Percentiles rank a stretch among this genome's conserved stretches.
phyloP scores from a whole-genome alignment of 2,329 filamentous ascomycete genomes.

The Simplicillium aogashimaense region DNA sequence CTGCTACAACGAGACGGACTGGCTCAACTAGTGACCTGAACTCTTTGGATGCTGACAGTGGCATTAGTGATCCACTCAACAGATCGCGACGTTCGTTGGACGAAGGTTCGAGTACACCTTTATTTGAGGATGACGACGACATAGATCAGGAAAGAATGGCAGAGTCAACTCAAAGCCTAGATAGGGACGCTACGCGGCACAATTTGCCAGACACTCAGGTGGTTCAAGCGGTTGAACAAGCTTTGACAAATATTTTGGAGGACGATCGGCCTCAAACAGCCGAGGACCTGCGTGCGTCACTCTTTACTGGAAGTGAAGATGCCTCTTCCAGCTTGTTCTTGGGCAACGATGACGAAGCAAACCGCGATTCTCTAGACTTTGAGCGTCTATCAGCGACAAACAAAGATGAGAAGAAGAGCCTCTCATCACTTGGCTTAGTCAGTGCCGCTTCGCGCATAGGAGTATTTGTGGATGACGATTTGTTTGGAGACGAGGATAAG shows the following conservation, averaged over 20 bases:
- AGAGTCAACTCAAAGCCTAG: slow-evolving; percentile 70
- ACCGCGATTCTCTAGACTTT: slow-evolving; percentile 51
- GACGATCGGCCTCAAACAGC: slow-evolving; percentile 56
- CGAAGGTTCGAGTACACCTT: slow-evolving; percentile 34
- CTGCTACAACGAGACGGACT: slow-evolving; percentile 29
- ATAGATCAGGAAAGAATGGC: slow-evolving; percentile 58
- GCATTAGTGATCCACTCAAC: slow-evolving; percentile 27
- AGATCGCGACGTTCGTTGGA: slow-evolving; percentile 60
- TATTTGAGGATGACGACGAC: slow-evolving; percentile 75
- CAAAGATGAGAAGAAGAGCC: slow-evolving; percentile 65
- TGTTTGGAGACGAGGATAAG: slow-evolving; percentile 83
- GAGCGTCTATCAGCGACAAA: slow-evolving; percentile 19
- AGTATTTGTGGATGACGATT: slow-evolving; percentile 86
- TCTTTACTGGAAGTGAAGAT: slow-evolving; percentile 41
- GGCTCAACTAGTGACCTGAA: slow-evolving; percentile 40
- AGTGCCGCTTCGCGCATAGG: slow-evolving; percentile 79
- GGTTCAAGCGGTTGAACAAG: slow-evolving; percentile 87
- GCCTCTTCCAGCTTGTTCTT: slow-evolving; percentile 39
- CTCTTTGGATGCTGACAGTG: slow-evolving; percentile 24
- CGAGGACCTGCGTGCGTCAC: slow-evolving; percentile 54
- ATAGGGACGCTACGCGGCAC: slow-evolving; percentile 49
- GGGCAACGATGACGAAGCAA: slow-evolving; percentile 48
- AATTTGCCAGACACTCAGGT: slow-evolving; percentile 64
- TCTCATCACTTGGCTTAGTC: slow-evolving; percentile 84
- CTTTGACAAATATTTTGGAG: slow-evolving; percentile 85